Evolutionary conservation across 2,329 filamentous ascomycete genomes (phyloP), one percentile per base, ranked within the genome.

Genomic region (Venturia aucupariae): DNA sequence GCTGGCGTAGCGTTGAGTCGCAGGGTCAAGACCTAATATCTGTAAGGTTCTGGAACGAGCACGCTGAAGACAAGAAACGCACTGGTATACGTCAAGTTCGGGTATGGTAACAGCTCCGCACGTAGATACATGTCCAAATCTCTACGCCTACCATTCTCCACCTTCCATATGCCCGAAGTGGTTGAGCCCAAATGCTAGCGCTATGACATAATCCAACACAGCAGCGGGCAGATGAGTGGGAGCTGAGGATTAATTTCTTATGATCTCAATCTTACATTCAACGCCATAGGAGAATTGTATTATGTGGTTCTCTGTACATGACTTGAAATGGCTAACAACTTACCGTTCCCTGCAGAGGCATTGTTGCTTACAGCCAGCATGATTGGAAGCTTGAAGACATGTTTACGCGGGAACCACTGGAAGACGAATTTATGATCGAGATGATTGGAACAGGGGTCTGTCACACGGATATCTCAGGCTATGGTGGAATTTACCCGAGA

Each of bases 341-440:
- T 22, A 60, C 57, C 22, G 57, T 60, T 24, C 57, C 57, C 17
- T 60, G 57, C 39, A 22, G 10, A 42, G 57, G 57, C 32, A 60
- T 60, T 7, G 57, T 60, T n/a, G 57, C 57, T 15, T 60, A 60
- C 32, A 39, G 35, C 39, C 35, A 60, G 57, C 57, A 42, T 42
- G 57, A 60, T 3, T 60, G 57, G 57, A 60, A 60, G 39, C 32
- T 39, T 2, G 57, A 60, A 39, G 57, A 60, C 11, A 60, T 60
- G 57, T 42, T 60, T 4, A 60, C 57, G 57, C 32, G 57, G 13
- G 32, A 60, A n/a, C 57, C 57, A 17, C 13, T 39, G 10, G 57
- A 60, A n/a, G 57, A 60, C 11, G 57, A 60, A 39, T 60, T 60
- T 22, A 39, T 60, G 57, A 42, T 60, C 5, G 57, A 60, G 10